Evolutionary conservation across 2,329 filamentous ascomycete genomes (phyloP).

Genomic region (Colletotrichum sp.): DNA sequence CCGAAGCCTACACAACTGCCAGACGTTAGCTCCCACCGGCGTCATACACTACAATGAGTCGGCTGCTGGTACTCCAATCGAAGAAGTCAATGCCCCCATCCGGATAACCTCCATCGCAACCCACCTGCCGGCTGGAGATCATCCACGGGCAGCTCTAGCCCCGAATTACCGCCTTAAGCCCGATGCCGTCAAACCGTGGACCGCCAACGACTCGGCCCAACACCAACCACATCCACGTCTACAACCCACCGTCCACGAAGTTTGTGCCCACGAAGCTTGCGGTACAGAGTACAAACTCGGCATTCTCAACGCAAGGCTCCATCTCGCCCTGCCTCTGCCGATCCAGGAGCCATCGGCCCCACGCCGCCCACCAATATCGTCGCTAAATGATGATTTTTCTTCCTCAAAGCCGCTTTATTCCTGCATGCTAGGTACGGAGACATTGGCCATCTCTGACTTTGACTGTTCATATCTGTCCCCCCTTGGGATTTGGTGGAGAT

Average conservation of each 20-base stretch:
- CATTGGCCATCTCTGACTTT: background rate
- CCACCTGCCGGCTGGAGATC: background rate
- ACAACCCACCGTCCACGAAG: background rate
- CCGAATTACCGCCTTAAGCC: background rate
- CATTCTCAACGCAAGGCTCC: background rate
- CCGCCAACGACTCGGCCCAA: background rate
- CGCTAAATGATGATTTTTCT: background rate
- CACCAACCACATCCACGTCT: background rate
- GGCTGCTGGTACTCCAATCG: background rate
- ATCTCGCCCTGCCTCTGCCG: slow-evolving; percentile 5
- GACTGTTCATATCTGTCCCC: background rate
- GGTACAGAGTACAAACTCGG: background rate
- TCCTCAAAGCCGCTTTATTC: background rate
- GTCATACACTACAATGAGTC: background rate
- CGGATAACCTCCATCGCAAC: background rate
- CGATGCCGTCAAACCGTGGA: background rate
- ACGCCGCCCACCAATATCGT: background rate
- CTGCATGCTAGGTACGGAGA: background rate
- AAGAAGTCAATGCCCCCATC: background rate
- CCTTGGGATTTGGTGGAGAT: background rate
- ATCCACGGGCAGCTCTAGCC: slow-evolving; percentile 8
- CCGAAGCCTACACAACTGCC: background rate
- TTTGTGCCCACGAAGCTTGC: background rate
- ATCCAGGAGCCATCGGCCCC: slow-evolving; percentile 18
- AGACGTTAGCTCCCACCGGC: background rate